These are phyloP conservation scores for Coemansia sp. DNA, from an alignment of 192 early-diverging fungal genomes.

Conservation along the genomic window DNA sequence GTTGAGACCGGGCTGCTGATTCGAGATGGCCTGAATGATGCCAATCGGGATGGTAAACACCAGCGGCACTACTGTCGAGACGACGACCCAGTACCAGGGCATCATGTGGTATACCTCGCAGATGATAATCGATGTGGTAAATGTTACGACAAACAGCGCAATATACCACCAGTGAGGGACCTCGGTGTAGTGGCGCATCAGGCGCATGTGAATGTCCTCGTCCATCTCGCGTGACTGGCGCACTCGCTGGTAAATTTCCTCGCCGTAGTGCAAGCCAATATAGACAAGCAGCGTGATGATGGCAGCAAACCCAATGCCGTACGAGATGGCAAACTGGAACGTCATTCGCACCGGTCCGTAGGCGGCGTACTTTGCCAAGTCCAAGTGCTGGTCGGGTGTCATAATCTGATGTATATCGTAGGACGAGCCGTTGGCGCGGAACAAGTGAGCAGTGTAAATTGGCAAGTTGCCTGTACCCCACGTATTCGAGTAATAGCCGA, in stretches of 20 bases:
- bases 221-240: slow-evolving; percentile 62
- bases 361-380: slow-evolving; percentile 62
- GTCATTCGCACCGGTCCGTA: slow-evolving; percentile 74
- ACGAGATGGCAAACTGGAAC: slow-evolving; percentile 72
- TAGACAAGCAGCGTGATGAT: slow-evolving; percentile 76
- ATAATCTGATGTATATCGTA: slow-evolving; percentile 67
- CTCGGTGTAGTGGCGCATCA: slow-evolving; percentile 76
- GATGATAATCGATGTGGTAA: slow-evolving; percentile 37
- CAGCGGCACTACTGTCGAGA: slow-evolving; percentile 61
- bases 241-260: slow-evolving; percentile 65
- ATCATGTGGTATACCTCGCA: slow-evolving; percentile 58
- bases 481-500: slow-evolving; percentile 69
- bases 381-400: slow-evolving; percentile 57
- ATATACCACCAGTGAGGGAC: slow-evolving; percentile 83
- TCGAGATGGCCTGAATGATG: slow-evolving; percentile 79
- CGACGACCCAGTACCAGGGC: slow-evolving; percentile 74
- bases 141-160: slow-evolving; percentile 41
- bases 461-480: slow-evolving; percentile 65
- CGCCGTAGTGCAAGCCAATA: slow-evolving; percentile 66
- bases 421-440: slow-evolving; percentile 58
- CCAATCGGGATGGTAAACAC: slow-evolving; percentile 81
- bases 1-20: slow-evolving; percentile 77
- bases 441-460: slow-evolving; percentile 67
- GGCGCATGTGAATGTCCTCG: slow-evolving; percentile 71
- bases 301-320: slow-evolving; percentile 69